Evolutionary conservation across 2,329 filamentous ascomycete species (phyloP), one percentile per base, ranked within the genome.

Genomic region (Clathrospora elynae): DNA sequence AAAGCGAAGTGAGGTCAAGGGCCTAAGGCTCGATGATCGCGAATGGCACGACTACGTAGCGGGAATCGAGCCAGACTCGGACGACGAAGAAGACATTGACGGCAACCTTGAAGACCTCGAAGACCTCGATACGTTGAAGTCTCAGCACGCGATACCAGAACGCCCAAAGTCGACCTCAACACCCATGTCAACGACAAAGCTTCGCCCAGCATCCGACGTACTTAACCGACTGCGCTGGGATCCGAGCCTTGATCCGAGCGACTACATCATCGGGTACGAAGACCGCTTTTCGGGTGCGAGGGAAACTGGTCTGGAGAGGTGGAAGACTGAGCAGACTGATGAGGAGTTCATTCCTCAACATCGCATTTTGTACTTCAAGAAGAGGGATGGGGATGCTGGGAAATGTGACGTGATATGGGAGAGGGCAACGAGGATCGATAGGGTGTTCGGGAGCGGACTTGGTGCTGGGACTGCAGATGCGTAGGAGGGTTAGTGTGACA

Each of bases 281-380:
- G 78, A 82, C 55, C 71, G 78, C 7, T 81, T 81, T 40, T 55
- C 73, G 8, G 77, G 76, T 1, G 67, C 74, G 13, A 68, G 74
- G 42, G 78, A 80, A 61, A 72, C 73, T 8, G 55, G 65, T 6
- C 61, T 80, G 3, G 69, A 72, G 31, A 69, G 66, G n/a, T 81
- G 78, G 78, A 77, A 78, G 54, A 73, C 68, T 12, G 77, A 79
- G 33, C 72, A 73, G 20, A 80, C 78, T 7, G 71, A 81, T 18
- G 77, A 81, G 45, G 78, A 81, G 32, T 81, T 80, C 42, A 79
- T 81, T 42, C 79, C 79, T 3, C 73, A 76, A 50, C 78, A 81
- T 62, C 71, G 78, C 2, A 75, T 82, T 12, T 46, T 77, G 40
- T 76, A 78, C 46, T 75, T 80, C 51, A 75, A 72, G 49, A 69